These are phyloP conservation scores for Neofusicoccum kwambonambiense DNA, from an alignment of 2,329 filamentous ascomycete genomes.

Conservation along the genomic window DNA sequence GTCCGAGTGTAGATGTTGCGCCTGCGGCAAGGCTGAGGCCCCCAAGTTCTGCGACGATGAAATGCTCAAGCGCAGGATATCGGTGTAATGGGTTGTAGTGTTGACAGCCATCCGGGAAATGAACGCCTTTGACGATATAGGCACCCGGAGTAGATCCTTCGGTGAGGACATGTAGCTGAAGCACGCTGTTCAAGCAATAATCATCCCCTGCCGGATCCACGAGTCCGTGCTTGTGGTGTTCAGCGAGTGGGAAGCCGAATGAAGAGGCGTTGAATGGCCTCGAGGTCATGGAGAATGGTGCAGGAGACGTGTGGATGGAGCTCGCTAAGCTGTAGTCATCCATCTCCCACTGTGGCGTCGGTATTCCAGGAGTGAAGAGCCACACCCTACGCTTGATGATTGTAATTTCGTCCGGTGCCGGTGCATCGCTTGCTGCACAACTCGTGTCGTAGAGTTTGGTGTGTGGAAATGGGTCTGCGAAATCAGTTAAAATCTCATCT, in stretches of 20 bases:
- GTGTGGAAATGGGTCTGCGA: background rate
- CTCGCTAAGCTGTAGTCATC: slow-evolving; percentile 5
- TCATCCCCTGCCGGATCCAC: background rate
- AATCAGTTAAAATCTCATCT: background rate
- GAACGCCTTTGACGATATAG: slow-evolving; percentile 24
- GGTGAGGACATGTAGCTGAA: slow-evolving; percentile 19
- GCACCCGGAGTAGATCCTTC: slow-evolving; percentile 18
- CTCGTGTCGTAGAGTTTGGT: background rate
- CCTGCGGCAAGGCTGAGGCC: slow-evolving; percentile 20
- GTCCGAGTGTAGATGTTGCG: slow-evolving; percentile 23
- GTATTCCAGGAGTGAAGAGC: background rate
- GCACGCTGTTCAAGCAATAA: slow-evolving; percentile 10
- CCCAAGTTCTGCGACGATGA: slow-evolving; percentile 24
- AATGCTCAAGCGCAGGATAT: slow-evolving; percentile 19
- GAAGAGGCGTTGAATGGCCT: background rate
- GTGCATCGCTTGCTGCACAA: background rate
- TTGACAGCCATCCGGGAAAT: slow-evolving; percentile 20
- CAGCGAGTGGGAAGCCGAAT: slow-evolving; percentile 3
- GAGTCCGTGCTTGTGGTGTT: slow-evolving; percentile 1
- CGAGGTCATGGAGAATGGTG: background rate
- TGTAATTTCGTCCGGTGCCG: background rate
- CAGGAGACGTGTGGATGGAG: background rate
- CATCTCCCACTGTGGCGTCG: slow-evolving; percentile 11
- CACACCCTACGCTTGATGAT: background rate
- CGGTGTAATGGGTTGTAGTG: slow-evolving; percentile 13